phyloP scores from a whole-genome alignment of 345 rosid genomes.

The Linum trigynum region DNA sequence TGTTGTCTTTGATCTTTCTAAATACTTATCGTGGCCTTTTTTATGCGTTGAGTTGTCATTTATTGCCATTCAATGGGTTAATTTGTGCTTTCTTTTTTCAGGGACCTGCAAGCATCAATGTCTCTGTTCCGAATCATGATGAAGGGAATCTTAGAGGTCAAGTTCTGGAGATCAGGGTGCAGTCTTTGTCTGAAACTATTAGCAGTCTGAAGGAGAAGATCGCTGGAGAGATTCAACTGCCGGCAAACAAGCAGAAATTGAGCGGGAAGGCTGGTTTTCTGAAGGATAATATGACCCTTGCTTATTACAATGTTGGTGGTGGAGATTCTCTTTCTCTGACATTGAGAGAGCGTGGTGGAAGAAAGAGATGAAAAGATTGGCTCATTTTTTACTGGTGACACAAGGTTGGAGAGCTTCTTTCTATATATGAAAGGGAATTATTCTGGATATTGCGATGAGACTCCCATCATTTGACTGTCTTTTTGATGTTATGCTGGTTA shows the following conservation, averaged over 20 bases:
- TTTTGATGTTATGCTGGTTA: constrained; percentile 10
- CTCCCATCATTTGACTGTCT: not conserved
- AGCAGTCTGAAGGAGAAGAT: constrained; percentile 89
- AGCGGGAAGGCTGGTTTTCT: constrained; percentile 86
- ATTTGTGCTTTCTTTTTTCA: constrained; percentile 13
- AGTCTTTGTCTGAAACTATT: constrained; percentile 62
- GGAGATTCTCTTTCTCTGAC: constrained; percentile 58
- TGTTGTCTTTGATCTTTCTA: constrained; percentile 3
- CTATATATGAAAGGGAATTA: not conserved
- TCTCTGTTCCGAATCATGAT: constrained; percentile 60
- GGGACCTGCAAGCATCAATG: constrained; percentile 56
- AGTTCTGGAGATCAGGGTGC: constrained; percentile 59
- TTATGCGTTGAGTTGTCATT: not conserved
- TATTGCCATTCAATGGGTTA: not conserved
- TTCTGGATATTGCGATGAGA: constrained; percentile 5
- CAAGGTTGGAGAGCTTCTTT: constrained; percentile 16
- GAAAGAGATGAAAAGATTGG: constrained; percentile 51
- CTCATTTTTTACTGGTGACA: constrained; percentile 2
- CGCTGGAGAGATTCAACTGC: constrained; percentile 76
- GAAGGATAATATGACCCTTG: constrained; percentile 83
- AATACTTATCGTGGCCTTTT: not conserved
- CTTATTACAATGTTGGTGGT: constrained; percentile 62
- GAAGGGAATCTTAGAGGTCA: constrained; percentile 76
- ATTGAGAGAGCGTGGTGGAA: constrained; percentile 78
- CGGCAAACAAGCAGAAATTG: constrained; percentile 79